Percentiles rank a stretch among this genome's conserved stretches.
These are phyloP conservation scores for Juglanconis juglandina DNA, from an alignment of 2,329 filamentous ascomycete genomes.

Conservation along the genomic window DNA sequence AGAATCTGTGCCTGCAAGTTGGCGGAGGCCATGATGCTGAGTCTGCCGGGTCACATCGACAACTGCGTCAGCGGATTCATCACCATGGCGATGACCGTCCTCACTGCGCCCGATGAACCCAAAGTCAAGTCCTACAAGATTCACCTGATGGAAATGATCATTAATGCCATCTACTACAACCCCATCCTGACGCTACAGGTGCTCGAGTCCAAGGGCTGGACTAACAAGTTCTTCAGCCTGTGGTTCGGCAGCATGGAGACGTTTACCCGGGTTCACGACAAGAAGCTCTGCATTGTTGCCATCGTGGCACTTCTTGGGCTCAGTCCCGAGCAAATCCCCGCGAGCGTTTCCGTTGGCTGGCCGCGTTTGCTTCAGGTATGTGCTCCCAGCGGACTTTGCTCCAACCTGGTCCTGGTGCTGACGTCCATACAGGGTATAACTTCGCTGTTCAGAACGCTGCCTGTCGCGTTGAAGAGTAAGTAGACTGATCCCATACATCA, in stretches of 20 bases:
- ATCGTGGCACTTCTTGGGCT: slow-evolving; percentile 83
- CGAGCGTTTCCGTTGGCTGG: slow-evolving; percentile 94
- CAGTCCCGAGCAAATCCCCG: slow-evolving; percentile 75
- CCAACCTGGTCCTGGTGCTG: not conserved
- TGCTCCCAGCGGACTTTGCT: slow-evolving; percentile 26
- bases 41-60: slow-evolving; percentile 83
- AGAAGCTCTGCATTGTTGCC: slow-evolving; percentile 94
- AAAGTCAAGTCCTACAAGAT: slow-evolving; percentile 93
- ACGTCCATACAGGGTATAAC: slow-evolving; percentile 63
- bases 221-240: slow-evolving; percentile 96
- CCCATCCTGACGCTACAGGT: slow-evolving; percentile 79
- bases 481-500: slow-evolving; percentile 13
- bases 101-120: slow-evolving; percentile 65
- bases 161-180: slow-evolving; percentile 98
- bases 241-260: slow-evolving; percentile 97
- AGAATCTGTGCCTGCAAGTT: slow-evolving; percentile 97
- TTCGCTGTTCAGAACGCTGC: slow-evolving; percentile 85
- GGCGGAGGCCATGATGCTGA: slow-evolving; percentile 92
- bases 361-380: slow-evolving; percentile 69
- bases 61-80: slow-evolving; percentile 87
- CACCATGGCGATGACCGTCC: slow-evolving; percentile 78
- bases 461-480: slow-evolving; percentile 79
- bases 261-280: slow-evolving; percentile 94
- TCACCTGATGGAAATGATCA: slow-evolving; percentile 97
- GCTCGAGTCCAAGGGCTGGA: slow-evolving; percentile 89